These are phyloP conservation scores for Spathaspora passalidarum DNA, from an alignment of 805 yeast species.

Conservation along the genomic window DNA sequence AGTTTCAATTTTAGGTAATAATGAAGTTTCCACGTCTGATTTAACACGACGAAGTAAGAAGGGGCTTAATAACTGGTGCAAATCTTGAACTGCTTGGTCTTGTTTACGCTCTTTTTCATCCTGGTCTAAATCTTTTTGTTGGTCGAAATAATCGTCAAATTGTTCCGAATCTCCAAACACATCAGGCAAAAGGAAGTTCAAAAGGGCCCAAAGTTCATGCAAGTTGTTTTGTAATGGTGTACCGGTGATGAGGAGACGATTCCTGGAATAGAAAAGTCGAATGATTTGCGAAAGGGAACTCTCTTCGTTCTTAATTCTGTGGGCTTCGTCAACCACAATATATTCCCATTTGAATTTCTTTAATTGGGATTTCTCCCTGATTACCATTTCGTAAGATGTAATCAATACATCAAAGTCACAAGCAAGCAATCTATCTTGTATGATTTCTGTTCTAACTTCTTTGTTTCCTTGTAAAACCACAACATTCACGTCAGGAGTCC, in stretches of 20 bases:
- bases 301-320: conserved; percentile 92
- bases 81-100: conserved; percentile 80
- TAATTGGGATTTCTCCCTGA: conserved; percentile 78
- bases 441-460: conserved; percentile 64
- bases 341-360: conserved; percentile 91
- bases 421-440: conserved; percentile 56
- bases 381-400: conserved; percentile 91
- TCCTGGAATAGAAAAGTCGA: conserved; percentile 79
- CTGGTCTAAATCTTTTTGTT: conserved; percentile 29
- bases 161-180: conserved; percentile 88
- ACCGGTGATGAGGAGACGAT: conserved; percentile 86
- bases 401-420: conserved; percentile 87
- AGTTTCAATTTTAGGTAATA: conserved; percentile 86
- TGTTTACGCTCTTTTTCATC: conserved; percentile 43
- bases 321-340: conserved; percentile 93
- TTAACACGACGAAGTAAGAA: conserved; percentile 86
- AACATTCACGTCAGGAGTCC: conserved; percentile 94
- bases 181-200: conserved; percentile 89
- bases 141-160: conserved; percentile 90
- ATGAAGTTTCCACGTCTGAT: conserved; percentile 87
- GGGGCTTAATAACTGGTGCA: conserved; percentile 86
- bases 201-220: conserved; percentile 94
- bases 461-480: conserved; percentile 87
- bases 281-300: conserved; percentile 90
- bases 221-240: conserved; percentile 93